Evolutionary conservation across 2,329 filamentous ascomycete genomes (phyloP).

Genomic region (Colletotrichum cuscutae): DNA sequence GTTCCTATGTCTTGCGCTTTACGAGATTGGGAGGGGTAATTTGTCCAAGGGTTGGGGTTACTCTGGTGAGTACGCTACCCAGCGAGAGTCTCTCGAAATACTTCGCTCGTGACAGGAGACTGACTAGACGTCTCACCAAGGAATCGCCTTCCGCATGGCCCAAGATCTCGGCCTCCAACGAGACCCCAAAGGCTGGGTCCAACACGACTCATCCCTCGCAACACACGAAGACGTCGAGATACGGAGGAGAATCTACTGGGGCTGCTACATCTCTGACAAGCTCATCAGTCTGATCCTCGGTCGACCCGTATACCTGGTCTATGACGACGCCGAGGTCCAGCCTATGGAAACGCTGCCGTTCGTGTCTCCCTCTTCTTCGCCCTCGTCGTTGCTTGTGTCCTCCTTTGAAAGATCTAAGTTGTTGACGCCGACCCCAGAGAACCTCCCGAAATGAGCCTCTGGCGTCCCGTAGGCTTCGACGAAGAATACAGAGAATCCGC

Average conservation of each 20-base stretch:
- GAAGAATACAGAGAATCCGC: not conserved
- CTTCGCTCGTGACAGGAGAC: not conserved
- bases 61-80: constrained; percentile 36
- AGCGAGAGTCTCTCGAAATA: not conserved
- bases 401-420: too few species aligned
- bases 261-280: constrained; percentile 43
- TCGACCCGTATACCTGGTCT: constrained; percentile 31
- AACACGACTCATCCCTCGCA: constrained; percentile 35
- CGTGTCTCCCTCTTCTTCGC: not conserved
- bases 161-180: constrained; percentile 43
- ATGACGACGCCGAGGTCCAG: constrained; percentile 33
- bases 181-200: constrained; percentile 39
- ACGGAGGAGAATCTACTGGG: constrained; percentile 43
- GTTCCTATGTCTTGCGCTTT: constrained; percentile 42
- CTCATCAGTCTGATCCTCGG: constrained; percentile 37
- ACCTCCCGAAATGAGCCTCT: constrained; percentile 37
- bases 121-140: not conserved
- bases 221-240: constrained; percentile 41
- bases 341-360: constrained; percentile 25
- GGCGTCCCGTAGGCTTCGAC: constrained; percentile 39
- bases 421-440: constrained; percentile 35
- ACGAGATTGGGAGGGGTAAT: constrained; percentile 42
- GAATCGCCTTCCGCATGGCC: constrained; percentile 44
- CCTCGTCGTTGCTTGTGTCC: too few species aligned
- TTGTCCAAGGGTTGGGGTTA: constrained; percentile 42